A percentile compares a stretch with the other conserved stretches of the same genome.
These are phyloP conservation scores for Takakia lepidozioides DNA, from an alignment of 225 moss, liverwort and hornwort species.

Conservation along the genomic window DNA sequence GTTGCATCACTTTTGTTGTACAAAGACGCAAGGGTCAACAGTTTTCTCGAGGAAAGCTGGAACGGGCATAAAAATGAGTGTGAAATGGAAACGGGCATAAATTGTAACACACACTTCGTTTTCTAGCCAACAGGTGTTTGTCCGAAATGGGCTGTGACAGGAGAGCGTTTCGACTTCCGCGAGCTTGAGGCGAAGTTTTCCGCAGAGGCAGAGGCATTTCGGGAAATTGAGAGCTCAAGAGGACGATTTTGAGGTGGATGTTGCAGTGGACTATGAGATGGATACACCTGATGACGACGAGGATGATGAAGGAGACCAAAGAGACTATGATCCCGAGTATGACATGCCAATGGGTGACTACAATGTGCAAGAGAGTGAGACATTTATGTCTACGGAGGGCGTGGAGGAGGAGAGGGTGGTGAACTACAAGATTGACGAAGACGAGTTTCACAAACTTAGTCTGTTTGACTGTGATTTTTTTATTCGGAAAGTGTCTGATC, in stretches of 20 bases:
- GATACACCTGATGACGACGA: slow-evolving; percentile 61
- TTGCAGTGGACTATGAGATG: slow-evolving; percentile 76
- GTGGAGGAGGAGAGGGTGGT: slow-evolving; percentile 81
- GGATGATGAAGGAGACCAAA: slow-evolving; percentile 81
- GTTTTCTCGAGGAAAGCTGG: too few relatives aligned
- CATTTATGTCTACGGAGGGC: slow-evolving; percentile 72
- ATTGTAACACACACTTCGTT: too few relatives aligned
- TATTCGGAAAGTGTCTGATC: slow-evolving; percentile 73
- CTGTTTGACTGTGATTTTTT: slow-evolving; percentile 93
- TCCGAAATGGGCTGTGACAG: too few relatives aligned
- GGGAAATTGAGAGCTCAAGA: slow-evolving; percentile 41
- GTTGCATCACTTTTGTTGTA: too few relatives aligned
- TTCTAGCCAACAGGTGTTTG: too few relatives aligned
- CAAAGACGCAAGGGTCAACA: too few relatives aligned
- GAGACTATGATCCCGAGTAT: slow-evolving; percentile 87
- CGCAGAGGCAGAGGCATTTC: too few relatives aligned
- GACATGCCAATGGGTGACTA: slow-evolving; percentile 73
- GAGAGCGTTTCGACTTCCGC: too few relatives aligned
- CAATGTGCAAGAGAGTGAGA: slow-evolving; percentile 61
- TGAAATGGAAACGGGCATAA: too few relatives aligned
- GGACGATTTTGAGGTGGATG: slow-evolving; percentile 89
- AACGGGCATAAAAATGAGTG: too few relatives aligned
- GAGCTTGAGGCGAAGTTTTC: too few relatives aligned
- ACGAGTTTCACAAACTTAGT: slow-evolving; percentile 83
- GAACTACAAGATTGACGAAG: slow-evolving; percentile 93